Conservation (phyloP, 2,329 filamentous ascomycete genomes). For the Aspergillus sp. region DNA sequence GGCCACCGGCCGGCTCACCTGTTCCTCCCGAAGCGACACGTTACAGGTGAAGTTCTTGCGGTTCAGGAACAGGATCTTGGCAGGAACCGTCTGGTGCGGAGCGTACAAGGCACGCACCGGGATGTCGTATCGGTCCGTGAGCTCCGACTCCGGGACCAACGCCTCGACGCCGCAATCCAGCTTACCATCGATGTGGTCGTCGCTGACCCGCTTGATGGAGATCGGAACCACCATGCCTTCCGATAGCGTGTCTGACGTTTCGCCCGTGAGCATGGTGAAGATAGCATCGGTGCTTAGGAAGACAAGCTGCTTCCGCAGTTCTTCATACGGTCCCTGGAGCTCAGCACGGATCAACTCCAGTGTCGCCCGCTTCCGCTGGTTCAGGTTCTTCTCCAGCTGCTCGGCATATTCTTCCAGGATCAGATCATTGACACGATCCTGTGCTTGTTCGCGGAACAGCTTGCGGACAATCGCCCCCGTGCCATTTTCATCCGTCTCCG, state of each 20-base stretch:
- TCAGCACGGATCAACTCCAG: conserved; percentile 95
- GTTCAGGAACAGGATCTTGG: conserved; percentile 84
- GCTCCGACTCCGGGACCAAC: conserved; percentile 77
- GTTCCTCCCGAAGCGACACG: conserved; percentile 79
- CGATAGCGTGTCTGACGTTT: conserved; percentile 77
- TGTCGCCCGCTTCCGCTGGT: conserved; percentile 91
- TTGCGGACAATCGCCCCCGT: conserved; percentile 88
- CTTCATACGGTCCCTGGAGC: conserved; percentile 88
- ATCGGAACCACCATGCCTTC: conserved; percentile 93
- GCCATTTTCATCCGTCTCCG: conserved; percentile 86
- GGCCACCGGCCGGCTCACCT: conserved; percentile 70
- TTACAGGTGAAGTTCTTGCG: conserved; percentile 81
- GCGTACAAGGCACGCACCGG: conserved; percentile 73
- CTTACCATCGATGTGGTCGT: conserved; percentile 89
- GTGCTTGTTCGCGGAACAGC: conserved; percentile 89
- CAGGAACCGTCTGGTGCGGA: conserved; percentile 79
- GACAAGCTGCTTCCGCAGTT: conserved; percentile 78
- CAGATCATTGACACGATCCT: conserved; percentile 93
- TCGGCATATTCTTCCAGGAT: conserved; percentile 96
- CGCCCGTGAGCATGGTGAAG: conserved; percentile 95
- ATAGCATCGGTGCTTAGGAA: conserved; percentile 71
- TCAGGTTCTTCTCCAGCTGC: conserved; percentile 88
- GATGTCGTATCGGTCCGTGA: conserved; percentile 67
- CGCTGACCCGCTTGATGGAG: conserved; percentile 81
- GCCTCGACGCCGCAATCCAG: conserved; percentile 94